Conservation (phyloP, 305 asterid species). For the Solanum hybrid region DNA sequence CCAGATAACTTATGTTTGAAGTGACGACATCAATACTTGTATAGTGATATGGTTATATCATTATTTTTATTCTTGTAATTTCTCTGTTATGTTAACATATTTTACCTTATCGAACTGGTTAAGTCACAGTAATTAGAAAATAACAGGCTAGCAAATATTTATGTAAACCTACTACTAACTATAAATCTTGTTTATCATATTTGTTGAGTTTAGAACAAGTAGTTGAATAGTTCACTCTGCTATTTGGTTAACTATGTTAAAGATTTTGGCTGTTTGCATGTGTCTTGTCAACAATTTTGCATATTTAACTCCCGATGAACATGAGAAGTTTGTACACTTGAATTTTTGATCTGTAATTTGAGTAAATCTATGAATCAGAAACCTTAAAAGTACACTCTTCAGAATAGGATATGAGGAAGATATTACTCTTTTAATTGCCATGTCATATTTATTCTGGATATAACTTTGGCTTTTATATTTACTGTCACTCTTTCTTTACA, state of each 20-base stretch:
- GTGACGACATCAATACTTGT: background rate
- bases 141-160: background rate
- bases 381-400: background rate
- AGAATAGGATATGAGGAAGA: background rate
- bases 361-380: background rate
- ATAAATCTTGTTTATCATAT: background rate
- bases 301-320: background rate
- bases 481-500: background rate
- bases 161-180: background rate
- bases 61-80: background rate
- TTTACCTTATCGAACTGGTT: background rate
- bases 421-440: background rate
- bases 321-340: background rate
- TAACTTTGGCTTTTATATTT: background rate
- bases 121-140: background rate
- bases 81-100: background rate
- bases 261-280: background rate
- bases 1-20: background rate
- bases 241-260: background rate
- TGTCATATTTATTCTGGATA: background rate
- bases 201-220: background rate
- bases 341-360: background rate
- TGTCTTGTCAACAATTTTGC: background rate
- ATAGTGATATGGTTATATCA: background rate
- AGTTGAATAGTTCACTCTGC: background rate